phyloP scores from a whole-genome alignment of 495 filamentous ascomycete genomes.

The Penicillium canescens region DNA sequence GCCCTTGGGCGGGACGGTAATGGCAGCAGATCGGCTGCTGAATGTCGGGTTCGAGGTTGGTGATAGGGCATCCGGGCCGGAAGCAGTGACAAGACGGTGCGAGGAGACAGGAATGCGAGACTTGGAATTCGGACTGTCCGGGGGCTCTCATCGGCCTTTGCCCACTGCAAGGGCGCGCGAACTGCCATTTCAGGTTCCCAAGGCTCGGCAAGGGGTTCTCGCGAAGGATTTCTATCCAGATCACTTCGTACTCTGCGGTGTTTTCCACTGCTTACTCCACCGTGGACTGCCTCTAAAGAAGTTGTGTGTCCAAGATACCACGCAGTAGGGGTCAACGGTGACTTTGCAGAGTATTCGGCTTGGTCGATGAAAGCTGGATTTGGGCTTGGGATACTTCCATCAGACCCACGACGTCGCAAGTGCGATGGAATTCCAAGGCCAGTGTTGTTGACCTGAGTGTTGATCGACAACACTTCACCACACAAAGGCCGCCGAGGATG shows the following conservation, averaged over 20 bases:
- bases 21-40: conserved; percentile 30
- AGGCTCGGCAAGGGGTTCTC: conserved; percentile 29
- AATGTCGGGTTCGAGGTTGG: conserved; percentile 49
- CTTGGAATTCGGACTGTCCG: conserved; percentile 47
- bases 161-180: conserved; percentile 33
- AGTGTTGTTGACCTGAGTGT: conserved; percentile 35
- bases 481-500: conserved; percentile 46
- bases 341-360: conserved; percentile 34
- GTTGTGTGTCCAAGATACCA: conserved; percentile 54
- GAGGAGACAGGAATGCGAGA: conserved; percentile 61
- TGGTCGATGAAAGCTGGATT: conserved; percentile 50
- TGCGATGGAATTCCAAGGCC: conserved; percentile 43
- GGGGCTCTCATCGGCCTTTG: conserved; percentile 26
- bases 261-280: conserved; percentile 21
- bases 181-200: conserved; percentile 41
- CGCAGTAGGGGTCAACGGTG: conserved; percentile 55
- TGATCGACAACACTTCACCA: conserved; percentile 48
- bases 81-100: conserved; percentile 46
- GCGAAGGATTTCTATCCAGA: conserved; percentile 23
- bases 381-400: conserved; percentile 54
- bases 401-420: conserved; percentile 51
- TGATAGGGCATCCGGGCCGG: conserved; percentile 44
- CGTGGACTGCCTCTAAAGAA: conserved; percentile 49
- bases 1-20: conserved; percentile 45
- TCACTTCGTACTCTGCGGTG: conserved; percentile 55